Evolutionary conservation across 2,329 filamentous ascomycete species (phyloP).

Genomic region (Colletotrichum trifolii): DNA sequence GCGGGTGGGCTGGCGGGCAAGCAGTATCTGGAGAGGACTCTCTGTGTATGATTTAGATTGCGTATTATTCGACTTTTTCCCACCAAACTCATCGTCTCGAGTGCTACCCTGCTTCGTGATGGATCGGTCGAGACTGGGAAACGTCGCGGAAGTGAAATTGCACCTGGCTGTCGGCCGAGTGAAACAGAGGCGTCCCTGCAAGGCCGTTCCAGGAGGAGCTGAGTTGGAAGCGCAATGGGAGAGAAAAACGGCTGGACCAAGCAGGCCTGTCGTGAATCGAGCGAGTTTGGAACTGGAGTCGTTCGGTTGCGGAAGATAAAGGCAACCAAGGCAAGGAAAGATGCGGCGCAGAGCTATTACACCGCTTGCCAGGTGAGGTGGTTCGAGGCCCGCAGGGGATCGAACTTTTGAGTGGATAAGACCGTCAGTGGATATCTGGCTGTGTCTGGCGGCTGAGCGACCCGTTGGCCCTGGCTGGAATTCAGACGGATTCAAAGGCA

Average conservation of each 20-base stretch:
- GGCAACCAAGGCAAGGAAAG: conserved; percentile 4
- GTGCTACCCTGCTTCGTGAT: conserved; percentile 23
- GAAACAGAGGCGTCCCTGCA: conserved; percentile 9
- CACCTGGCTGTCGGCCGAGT: conserved; percentile 4
- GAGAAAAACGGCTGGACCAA: conserved; percentile 2
- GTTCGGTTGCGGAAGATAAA: conserved; percentile 25
- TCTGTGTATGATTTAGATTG: background rate
- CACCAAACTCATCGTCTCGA: conserved; percentile 28
- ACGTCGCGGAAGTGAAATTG: conserved; percentile 6
- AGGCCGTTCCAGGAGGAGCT: conserved; percentile 1
- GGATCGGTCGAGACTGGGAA: conserved; percentile 15
- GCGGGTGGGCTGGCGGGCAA: background rate
- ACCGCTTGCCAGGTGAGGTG: background rate
- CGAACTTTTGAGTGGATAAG: background rate
- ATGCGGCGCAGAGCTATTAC: background rate
- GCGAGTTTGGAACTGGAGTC: conserved; percentile 5
- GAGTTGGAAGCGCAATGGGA: background rate
- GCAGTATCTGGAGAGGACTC: conserved; percentile 2
- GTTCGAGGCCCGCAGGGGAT: background rate
- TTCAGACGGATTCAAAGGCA: conserved; percentile 1
- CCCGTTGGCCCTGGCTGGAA: background rate
- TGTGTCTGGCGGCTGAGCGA: conserved; percentile 7
- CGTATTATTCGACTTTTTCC: conserved; percentile 13
- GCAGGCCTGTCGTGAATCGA: conserved; percentile 5
- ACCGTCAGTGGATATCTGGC: background rate